A percentile compares a stretch with the other conserved stretches of the same genome.
Evolutionary conservation across 1,284 basidiomycete species (phyloP).

Genomic region (Rugosomyces carneus): DNA sequence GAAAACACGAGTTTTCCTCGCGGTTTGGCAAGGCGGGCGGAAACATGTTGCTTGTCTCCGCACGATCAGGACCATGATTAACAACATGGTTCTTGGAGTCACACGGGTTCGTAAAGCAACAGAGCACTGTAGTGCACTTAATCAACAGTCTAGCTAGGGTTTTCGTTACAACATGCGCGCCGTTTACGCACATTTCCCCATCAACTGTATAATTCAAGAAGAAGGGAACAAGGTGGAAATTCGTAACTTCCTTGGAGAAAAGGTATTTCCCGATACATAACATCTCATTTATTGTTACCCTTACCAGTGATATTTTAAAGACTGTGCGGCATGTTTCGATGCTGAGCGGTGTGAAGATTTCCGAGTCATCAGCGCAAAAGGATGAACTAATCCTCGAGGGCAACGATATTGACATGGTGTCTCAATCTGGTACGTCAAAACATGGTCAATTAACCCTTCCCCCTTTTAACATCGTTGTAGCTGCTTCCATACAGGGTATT

Average conservation of each 20-base stretch:
- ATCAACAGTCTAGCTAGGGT: conserved; percentile 48
- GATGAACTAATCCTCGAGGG: conserved; percentile 93
- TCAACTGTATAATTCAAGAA: conserved; percentile 97
- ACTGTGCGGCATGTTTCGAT: conserved; percentile 90
- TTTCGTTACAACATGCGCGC: conserved; percentile 99
- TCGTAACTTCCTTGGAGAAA: conserved; percentile 97
- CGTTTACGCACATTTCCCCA: conserved; percentile 99
- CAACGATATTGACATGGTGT: conserved; percentile 93
- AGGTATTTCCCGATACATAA: conserved; percentile 44
- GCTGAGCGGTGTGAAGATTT: conserved; percentile 84
- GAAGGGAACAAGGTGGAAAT: conserved; percentile 83
- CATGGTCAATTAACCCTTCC: not conserved
- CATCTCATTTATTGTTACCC: not conserved
- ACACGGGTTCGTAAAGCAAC: conserved; percentile 66
- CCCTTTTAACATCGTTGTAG: conserved; percentile 31
- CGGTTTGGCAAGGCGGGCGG: conserved; percentile 96
- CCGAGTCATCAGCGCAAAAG: conserved; percentile 94
- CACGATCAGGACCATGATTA: conserved; percentile 91
- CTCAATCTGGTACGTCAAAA: conserved; percentile 71
- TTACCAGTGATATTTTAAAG: conserved; percentile 32
- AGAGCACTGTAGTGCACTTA: not conserved
- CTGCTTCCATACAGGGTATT: conserved; percentile 91
- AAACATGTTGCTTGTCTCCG: conserved; percentile 99
- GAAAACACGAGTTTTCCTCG: conserved; percentile 79
- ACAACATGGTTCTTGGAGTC: conserved; percentile 97